Percentiles rank a stretch among this genome's conserved stretches.
Conservation (phyloP, 106 monocot species). For the Amphibolis antarctica region DNA sequence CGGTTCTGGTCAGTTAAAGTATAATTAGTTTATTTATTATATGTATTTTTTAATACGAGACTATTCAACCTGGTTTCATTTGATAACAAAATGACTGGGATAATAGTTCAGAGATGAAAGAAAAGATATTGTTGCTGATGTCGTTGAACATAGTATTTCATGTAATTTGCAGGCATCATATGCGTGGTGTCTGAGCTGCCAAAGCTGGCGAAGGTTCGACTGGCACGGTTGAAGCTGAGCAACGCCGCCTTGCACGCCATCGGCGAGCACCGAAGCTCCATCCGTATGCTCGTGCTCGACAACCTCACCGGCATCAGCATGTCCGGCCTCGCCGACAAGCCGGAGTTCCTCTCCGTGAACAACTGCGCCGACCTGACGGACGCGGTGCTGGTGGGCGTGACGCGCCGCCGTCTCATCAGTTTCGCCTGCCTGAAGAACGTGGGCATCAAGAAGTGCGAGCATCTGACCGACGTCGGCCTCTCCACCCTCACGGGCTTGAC, state of each 20-base stretch:
- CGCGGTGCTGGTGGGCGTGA: background rate
- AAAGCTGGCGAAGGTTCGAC: slow-evolving; percentile 5
- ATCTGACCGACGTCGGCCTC: slow-evolving; percentile 5
- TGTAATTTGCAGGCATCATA: slow-evolving; percentile 7
- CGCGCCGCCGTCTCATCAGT: background rate
- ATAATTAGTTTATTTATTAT: too few relatives aligned
- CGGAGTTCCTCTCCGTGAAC: slow-evolving; percentile 6
- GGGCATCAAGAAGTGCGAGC: slow-evolving; percentile 3
- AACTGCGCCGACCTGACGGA: slow-evolving; percentile 2
- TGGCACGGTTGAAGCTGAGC: slow-evolving; percentile 6
- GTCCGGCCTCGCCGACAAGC: background rate
- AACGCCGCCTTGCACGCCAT: slow-evolving; percentile 12
- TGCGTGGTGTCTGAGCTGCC: slow-evolving; percentile 9
- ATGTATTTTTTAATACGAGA: too few relatives aligned
- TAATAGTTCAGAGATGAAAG: too few relatives aligned
- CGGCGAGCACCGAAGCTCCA: background rate
- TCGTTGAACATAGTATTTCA: too few relatives aligned
- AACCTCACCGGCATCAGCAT: slow-evolving; percentile 5
- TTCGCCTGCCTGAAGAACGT: slow-evolving; percentile 5
- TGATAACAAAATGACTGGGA: too few relatives aligned
- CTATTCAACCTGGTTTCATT: too few relatives aligned
- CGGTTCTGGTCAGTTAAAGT: too few relatives aligned
- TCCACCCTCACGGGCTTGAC: background rate
- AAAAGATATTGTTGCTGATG: too few relatives aligned
- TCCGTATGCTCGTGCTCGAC: slow-evolving; percentile 6